These are phyloP conservation scores for Gynochthodes officinalis DNA, from an alignment of 257 asterid species.

Conservation along the genomic window DNA sequence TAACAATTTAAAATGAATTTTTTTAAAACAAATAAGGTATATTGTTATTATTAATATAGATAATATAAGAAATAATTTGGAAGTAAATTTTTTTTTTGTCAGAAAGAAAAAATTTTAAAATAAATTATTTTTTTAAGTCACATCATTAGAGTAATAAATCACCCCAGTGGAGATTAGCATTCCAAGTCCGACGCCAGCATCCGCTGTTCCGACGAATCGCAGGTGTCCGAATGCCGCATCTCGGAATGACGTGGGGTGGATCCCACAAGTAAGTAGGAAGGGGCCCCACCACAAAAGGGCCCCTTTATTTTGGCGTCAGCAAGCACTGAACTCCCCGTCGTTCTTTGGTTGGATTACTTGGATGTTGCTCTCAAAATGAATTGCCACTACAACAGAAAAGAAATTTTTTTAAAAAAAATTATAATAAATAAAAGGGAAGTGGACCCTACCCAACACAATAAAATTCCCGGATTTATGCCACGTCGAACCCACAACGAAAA, in stretches of 20 bases:
- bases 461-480: constrained; percentile 23
- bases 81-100: too few relatives aligned
- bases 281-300: constrained; percentile 22
- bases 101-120: too few relatives aligned
- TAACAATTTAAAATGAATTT: too few relatives aligned
- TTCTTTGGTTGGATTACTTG: constrained; percentile 6
- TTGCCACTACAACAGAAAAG: constrained; percentile 28
- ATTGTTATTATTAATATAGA: too few relatives aligned
- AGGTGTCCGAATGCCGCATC: constrained; percentile 21
- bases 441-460: constrained; percentile 24
- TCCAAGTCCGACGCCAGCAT: not conserved
- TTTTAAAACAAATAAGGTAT: too few relatives aligned
- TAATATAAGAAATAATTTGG: too few relatives aligned
- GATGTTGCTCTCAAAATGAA: constrained; percentile 34
- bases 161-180: too few relatives aligned
- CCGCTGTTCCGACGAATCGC: constrained; percentile 22
- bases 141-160: too few relatives aligned
- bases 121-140: too few relatives aligned
- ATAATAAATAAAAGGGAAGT: not conserved
- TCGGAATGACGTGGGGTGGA: constrained; percentile 20
- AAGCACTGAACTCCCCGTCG: constrained; percentile 40
- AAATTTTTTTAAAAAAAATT: too few relatives aligned
- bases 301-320: constrained; percentile 33
- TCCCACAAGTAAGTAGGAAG: constrained; percentile 7
- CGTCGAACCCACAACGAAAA: constrained; percentile 24